phyloP scores from a whole-genome alignment of 2,329 filamentous ascomycete species.

The Colletotrichum zoysiae region DNA sequence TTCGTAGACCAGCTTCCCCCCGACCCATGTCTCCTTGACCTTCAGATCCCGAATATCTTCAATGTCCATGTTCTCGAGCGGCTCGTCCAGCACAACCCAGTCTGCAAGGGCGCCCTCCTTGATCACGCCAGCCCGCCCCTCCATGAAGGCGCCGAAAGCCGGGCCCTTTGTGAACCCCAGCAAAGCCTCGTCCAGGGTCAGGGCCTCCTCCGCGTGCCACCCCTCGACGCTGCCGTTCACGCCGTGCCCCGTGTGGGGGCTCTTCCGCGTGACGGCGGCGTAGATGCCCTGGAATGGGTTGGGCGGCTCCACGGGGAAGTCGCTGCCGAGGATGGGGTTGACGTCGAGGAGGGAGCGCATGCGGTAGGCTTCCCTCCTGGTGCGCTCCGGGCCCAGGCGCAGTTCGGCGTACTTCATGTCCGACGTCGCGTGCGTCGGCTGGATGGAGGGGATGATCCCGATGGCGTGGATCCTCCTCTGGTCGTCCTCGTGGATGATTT shows the following conservation, averaged over 20 bases:
- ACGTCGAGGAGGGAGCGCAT: slow-evolving; percentile 72
- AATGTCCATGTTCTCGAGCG: slow-evolving; percentile 62
- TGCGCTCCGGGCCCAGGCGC: slow-evolving; percentile 69
- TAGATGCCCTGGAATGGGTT: slow-evolving; percentile 78
- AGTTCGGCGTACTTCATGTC: slow-evolving; percentile 76
- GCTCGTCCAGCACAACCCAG: slow-evolving; percentile 76
- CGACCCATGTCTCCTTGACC: slow-evolving; percentile 78
- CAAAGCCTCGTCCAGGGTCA: slow-evolving; percentile 71
- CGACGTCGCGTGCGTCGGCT: slow-evolving; percentile 79
- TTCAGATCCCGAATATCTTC: slow-evolving; percentile 66
- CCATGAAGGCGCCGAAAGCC: slow-evolving; percentile 58
- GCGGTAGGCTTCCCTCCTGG: slow-evolving; percentile 70
- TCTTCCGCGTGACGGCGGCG: slow-evolving; percentile 73
- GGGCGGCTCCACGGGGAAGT: slow-evolving; percentile 79
- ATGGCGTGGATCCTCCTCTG: slow-evolving; percentile 69
- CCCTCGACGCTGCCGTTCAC: slow-evolving; percentile 61
- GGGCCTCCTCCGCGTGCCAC: slow-evolving; percentile 71
- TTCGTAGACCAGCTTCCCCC: slow-evolving; percentile 64
- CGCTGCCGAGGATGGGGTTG: slow-evolving; percentile 72
- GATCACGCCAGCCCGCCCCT: slow-evolving; percentile 71
- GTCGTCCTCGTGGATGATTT: slow-evolving; percentile 76
- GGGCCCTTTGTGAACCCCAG: slow-evolving; percentile 45
- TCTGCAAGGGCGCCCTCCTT: slow-evolving; percentile 73
- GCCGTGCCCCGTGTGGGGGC: slow-evolving; percentile 67
- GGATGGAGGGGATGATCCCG: slow-evolving; percentile 76